Conservation (phyloP, 148 eudicot genomes). For the Amaranthus cruentus region DNA sequence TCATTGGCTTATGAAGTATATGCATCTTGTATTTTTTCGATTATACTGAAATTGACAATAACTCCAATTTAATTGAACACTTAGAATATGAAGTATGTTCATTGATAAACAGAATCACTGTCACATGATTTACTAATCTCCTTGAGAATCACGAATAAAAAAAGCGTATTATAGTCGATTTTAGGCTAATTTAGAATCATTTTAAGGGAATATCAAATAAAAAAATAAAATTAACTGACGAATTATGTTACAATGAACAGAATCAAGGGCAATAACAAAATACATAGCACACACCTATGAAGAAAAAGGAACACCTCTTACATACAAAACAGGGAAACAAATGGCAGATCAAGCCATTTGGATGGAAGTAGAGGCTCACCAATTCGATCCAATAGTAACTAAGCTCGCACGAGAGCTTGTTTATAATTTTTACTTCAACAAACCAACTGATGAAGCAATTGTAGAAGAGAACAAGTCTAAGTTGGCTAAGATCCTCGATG, state of each 20-base stretch:
- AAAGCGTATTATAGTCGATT: no score
- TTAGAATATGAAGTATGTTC: no score
- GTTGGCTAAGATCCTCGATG: constrained; percentile 49
- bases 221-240: no score
- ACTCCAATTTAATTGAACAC: no score
- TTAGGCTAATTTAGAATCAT: no score
- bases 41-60: no score
- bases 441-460: constrained; percentile 27
- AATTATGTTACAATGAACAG: constrained; percentile 24
- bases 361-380: constrained; percentile 66
- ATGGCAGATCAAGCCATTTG: constrained; percentile 44
- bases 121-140: no score
- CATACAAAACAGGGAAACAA: constrained; percentile 32
- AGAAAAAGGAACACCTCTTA: constrained; percentile 44
- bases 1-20: no score
- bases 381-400: constrained; percentile 39
- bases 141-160: no score
- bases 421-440: constrained; percentile 34
- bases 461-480: constrained; percentile 40
- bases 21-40: no score
- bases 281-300: constrained; percentile 46
- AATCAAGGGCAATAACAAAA: constrained; percentile 64
- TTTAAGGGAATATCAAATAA: no score
- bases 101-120: no score
- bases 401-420: constrained; percentile 45